Base-by-base conservation (phyloP, 2,329 filamentous ascomycete genomes). In the Penicillium sp. region DNA sequence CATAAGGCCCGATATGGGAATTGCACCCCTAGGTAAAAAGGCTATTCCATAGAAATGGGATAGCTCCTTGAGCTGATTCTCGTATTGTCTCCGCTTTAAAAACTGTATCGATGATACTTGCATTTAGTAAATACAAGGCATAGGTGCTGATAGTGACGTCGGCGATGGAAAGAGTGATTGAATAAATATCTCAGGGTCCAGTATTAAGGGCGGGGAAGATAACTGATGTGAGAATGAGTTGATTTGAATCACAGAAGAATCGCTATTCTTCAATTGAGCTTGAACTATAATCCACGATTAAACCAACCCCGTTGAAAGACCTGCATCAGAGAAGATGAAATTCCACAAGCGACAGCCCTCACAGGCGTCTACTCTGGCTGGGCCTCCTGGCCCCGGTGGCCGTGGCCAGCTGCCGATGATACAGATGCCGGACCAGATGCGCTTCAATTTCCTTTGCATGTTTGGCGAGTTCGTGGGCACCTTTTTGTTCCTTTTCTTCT, bases 391-490 rank as follows among this genome's bases (percentile, higher is more conserved):
- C 7, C 40, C 61, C 11, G 38, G 45, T 3, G 52, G 45, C 6
- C 59, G 62, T 42, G 25, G 55, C 30, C 70, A 73, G 66, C 67
- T 77, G 5, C 74, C 74, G 4, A 77, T 77, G 75, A 61, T 77
- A 33, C 64, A 67, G 35, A 59, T 78, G 8, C 71, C 74, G 0
- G 72, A 78, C 58, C 71, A 60, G 16, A 19, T 66, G 54, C 77
- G 80, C 25, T 79, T 80, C 55, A 81, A 83, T 65, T 62, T 80
- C 49, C 75, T 84, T 45, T 82, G 80, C 33, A 73, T 78, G 14
- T 55, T 81, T 10, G 81, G 81, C 22, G 83, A 85, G 69, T 82
- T 84, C 26, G 75, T 82, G 13, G 83, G 83, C 33, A 85, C 83
- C 0, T 80, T 82, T 42, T 67, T 82, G 62, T 83, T 82, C 69